A percentile compares a stretch with the other conserved stretches of the same genome.
Conservation (phyloP, 2,329 filamentous ascomycete species). For the Talaromyces marneffei region DNA sequence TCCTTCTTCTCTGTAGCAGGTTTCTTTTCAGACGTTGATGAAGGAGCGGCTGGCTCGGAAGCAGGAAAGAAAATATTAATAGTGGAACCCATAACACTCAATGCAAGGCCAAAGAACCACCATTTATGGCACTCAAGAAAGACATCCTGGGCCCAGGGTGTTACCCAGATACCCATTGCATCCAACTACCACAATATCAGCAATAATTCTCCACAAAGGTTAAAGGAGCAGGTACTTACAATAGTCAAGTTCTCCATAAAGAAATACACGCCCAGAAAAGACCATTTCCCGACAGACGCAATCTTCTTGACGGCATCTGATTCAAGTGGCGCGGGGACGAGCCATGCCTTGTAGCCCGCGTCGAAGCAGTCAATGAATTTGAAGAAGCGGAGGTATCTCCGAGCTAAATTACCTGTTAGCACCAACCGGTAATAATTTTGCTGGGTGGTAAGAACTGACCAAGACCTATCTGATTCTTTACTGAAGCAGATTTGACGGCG, state of each 20-base stretch:
- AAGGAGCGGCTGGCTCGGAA: background rate
- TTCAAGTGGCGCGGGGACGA: slow-evolving; percentile 12
- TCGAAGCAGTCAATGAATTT: slow-evolving; percentile 60
- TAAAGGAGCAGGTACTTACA: slow-evolving; percentile 39
- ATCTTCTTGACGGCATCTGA: slow-evolving; percentile 28
- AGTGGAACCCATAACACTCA: slow-evolving; percentile 40
- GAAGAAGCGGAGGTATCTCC: slow-evolving; percentile 63
- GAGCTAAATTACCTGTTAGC: slow-evolving; percentile 17
- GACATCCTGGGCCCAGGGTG: slow-evolving; percentile 41
- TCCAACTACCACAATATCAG: slow-evolving; percentile 32
- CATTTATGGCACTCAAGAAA: slow-evolving; percentile 60
- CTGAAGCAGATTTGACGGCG: slow-evolving; percentile 31
- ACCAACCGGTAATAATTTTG: too few species aligned
- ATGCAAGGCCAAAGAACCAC: slow-evolving; percentile 61
- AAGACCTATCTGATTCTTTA: slow-evolving; percentile 39
- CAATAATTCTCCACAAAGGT: background rate
- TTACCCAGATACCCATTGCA: slow-evolving; percentile 47
- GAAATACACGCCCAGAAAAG: slow-evolving; percentile 61
- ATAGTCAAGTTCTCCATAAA: slow-evolving; percentile 61
- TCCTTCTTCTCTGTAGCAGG: slow-evolving; percentile 18
- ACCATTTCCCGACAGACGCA: slow-evolving; percentile 52
- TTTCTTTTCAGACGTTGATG: slow-evolving; percentile 18
- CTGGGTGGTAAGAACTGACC: slow-evolving; percentile 26
- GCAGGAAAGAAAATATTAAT: slow-evolving; percentile 27
- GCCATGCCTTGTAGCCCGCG: slow-evolving; percentile 43